Conservation (phyloP, 2,329 filamentous ascomycete species). For the Aspergillus floridensis region DNA sequence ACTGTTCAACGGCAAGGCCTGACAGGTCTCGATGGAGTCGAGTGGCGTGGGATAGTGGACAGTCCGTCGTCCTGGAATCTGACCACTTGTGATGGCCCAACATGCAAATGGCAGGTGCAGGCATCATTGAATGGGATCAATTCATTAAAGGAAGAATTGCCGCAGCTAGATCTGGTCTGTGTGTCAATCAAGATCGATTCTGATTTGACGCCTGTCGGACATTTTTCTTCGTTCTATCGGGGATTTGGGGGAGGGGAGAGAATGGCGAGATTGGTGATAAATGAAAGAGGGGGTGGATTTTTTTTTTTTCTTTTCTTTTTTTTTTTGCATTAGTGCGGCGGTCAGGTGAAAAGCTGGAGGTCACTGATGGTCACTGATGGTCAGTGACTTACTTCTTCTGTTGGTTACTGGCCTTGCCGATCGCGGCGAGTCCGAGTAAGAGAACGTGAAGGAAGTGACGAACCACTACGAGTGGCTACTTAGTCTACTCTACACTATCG, state of each 20-base stretch:
- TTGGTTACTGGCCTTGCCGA: not conserved
- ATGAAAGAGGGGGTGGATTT: not conserved
- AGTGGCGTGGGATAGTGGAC: slow-evolving; percentile 25
- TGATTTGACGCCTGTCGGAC: slow-evolving; percentile 21
- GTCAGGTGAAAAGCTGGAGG: slow-evolving; percentile 21
- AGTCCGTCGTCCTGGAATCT: slow-evolving; percentile 13
- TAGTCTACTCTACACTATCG: too few species aligned
- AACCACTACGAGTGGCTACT: not conserved
- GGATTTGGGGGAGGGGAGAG: not conserved
- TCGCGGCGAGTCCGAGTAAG: slow-evolving; percentile 21
- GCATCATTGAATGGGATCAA: slow-evolving; percentile 4
- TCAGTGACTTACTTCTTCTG: slow-evolving; percentile 8
- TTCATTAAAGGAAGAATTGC: not conserved
- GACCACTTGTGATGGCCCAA: slow-evolving; percentile 11
- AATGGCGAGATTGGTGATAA: not conserved
- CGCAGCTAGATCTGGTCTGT: slow-evolving; percentile 17
- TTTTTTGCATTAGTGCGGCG: slow-evolving; percentile 3
- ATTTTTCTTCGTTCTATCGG: slow-evolving; percentile 8
- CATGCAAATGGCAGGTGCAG: slow-evolving; percentile 12
- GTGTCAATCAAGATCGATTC: slow-evolving; percentile 5
- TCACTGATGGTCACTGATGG: slow-evolving; percentile 20
- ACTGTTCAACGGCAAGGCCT: slow-evolving; percentile 12
- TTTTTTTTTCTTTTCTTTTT: too few species aligned
- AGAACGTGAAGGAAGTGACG: not conserved
- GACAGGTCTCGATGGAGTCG: slow-evolving; percentile 21